These are phyloP conservation scores for Schoenoplectus tabernaemontani DNA, from an alignment of 202 grass and related monocot genomes.

Conservation along the genomic window DNA sequence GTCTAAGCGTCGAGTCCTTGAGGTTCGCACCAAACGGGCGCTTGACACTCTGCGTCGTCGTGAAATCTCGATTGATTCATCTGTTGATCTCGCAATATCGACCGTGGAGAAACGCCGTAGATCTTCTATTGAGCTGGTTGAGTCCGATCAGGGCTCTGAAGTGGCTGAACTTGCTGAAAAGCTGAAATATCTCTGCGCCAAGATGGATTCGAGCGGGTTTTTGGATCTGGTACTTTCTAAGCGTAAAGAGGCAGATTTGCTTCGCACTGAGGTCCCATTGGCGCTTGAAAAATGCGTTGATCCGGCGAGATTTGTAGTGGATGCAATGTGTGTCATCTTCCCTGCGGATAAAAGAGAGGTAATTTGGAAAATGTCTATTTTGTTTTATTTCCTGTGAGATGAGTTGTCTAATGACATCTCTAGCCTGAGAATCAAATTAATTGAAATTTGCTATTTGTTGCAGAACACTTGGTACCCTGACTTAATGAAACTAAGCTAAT, in stretches of 20 bases:
- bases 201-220: conserved; percentile 49
- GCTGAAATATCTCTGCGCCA: conserved; percentile 38
- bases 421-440: not conserved
- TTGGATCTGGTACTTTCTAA: conserved; percentile 49
- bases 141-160: conserved; percentile 5
- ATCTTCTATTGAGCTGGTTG: conserved; percentile 22
- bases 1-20: conserved; percentile 38
- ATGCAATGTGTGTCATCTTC: conserved; percentile 57
- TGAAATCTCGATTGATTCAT: conserved; percentile 45
- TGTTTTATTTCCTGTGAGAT: not conserved
- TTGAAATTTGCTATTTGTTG: not conserved
- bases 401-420: not conserved
- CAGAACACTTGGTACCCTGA: not conserved
- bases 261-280: conserved; percentile 41
- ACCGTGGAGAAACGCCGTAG: conserved; percentile 37
- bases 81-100: conserved; percentile 43
- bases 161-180: conserved; percentile 15
- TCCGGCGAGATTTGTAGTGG: conserved; percentile 57
- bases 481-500: not conserved
- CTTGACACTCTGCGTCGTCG: conserved; percentile 59
- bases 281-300: conserved; percentile 64
- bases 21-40: conserved; percentile 37
- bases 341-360: conserved; percentile 49
- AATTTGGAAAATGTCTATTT: not conserved
- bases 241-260: conserved; percentile 62